Evolutionary conservation across 805 yeast genomes (phyloP).

Genomic region (Candida xiaguanensis): DNA sequence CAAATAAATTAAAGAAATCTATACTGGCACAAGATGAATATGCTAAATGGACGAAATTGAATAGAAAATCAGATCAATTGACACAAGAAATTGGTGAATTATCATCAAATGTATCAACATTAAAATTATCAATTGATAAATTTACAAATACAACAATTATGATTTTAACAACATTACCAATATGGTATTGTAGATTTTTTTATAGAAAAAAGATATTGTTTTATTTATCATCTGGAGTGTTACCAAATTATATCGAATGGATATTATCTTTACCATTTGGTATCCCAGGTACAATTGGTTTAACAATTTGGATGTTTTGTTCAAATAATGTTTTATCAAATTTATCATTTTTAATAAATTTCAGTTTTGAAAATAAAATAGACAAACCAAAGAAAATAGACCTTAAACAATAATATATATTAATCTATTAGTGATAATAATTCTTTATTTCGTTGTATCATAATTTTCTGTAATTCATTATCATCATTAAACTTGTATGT

Average conservation of each 20-base stretch:
- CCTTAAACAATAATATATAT: constrained; percentile 4
- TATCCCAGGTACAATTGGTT: constrained; percentile 59
- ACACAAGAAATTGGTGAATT: constrained; percentile 46
- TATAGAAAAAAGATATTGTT: constrained; percentile 54
- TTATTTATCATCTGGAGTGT: constrained; percentile 52
- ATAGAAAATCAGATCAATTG: constrained; percentile 62
- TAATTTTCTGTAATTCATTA: constrained; percentile 4
- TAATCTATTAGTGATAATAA: neutral
- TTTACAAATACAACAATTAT: constrained; percentile 32
- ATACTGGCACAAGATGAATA: constrained; percentile 90
- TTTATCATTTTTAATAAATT: constrained; percentile 17
- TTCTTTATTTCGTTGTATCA: constrained; percentile 5
- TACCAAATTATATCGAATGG: constrained; percentile 57
- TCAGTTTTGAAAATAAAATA: constrained; percentile 16
- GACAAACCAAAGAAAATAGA: constrained; percentile 12
- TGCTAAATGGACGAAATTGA: constrained; percentile 92
- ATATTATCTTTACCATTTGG: constrained; percentile 61
- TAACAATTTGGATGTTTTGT: constrained; percentile 53
- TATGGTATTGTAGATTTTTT: constrained; percentile 47
- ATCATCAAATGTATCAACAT: constrained; percentile 33
- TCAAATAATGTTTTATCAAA: constrained; percentile 28
- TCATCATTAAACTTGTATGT: constrained; percentile 8
- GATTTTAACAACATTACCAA: constrained; percentile 42
- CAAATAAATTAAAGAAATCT: constrained; percentile 50
- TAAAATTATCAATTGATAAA: constrained; percentile 31